Evolutionary conservation across 345 rosid genomes (phyloP), one percentile per base, ranked within the genome.

Genomic region (Lepidium africanum): DNA sequence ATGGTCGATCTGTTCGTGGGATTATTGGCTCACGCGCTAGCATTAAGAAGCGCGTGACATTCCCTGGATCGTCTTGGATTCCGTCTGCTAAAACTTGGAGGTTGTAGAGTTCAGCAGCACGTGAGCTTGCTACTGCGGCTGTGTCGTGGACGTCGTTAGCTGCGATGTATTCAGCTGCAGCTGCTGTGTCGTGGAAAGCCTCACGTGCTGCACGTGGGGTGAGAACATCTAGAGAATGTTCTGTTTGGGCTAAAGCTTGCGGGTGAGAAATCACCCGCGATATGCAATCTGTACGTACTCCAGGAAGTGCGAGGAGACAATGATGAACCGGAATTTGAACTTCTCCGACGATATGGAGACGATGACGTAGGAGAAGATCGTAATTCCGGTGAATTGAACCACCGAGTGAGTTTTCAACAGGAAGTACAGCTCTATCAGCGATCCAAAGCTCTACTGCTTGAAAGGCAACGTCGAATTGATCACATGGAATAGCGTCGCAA

Each of bases 361-460:
- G 91, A 73, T 93, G 98, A 2, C 98, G 94, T 66, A 93, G 98
- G 62, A 93, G 92, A 3, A 93, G 89, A 72, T 93, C 98, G 40
- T 93, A 93, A 51, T 93, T 93, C 39, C 98, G 72, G 61, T 93
- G 98, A 42, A 93, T 93, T 0, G 98, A 93, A 42, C 98, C 98
- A 3, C 98, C 96, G 0, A 93, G 84, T 0, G 98, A 93, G 60
- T 93, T 93, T 67, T 93, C 98, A 1, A 91, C 89, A 0, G 98
- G 98, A 9, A 93, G 77, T 5, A 93, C 98, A 0, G 98, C 98
- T 5, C 98, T 80, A 65, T 93, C 98, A 6, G 98, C 95, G 27
- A 93, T 84, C 98, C 98, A 93, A 17, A 87, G 96, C 88, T 93
- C 97, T 5, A 92, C 98, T 0, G 98, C 91, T 65, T 90, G 90